Percentiles rank a stretch among this genome's conserved stretches.
These are phyloP conservation scores for Annulohypoxylon stygium DNA, from an alignment of 495 filamentous ascomycete species.

Conservation along the genomic window DNA sequence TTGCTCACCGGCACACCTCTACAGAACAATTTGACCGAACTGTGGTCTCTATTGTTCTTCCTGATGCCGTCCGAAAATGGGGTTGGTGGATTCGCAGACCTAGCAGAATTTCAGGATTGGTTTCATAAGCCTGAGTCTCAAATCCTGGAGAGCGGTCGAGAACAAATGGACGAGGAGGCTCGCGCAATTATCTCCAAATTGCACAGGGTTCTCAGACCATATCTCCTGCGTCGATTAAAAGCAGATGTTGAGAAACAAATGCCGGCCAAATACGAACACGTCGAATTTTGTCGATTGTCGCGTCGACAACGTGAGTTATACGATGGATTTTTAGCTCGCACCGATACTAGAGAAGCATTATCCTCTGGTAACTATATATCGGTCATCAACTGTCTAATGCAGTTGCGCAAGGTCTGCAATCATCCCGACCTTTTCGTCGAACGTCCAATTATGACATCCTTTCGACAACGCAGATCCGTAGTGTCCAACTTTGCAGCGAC, in stretches of 20 bases:
- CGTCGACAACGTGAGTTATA: conserved; percentile 96
- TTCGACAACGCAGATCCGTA: conserved; percentile 88
- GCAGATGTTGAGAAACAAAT: conserved; percentile 99
- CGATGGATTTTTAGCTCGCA: conserved; percentile 95
- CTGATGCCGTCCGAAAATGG: conserved; percentile 90
- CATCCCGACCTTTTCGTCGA: conserved; percentile 98
- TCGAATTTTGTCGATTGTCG: conserved; percentile 93
- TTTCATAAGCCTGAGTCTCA: conserved; percentile 93
- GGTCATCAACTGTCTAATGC: conserved; percentile 99
- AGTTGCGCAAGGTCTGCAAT: conserved; percentile 97
- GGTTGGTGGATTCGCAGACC: conserved; percentile 87
- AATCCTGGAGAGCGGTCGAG: conserved; percentile 92
- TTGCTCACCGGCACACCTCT: conserved; percentile 95
- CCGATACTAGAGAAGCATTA: conserved; percentile 87
- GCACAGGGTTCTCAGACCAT: conserved; percentile 92
- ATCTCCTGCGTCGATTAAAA: conserved; percentile 91
- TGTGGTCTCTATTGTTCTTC: conserved; percentile 98
- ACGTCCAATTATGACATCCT: conserved; percentile 97
- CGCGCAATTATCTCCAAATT: conserved; percentile 89
- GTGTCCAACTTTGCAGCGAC: conserved; percentile 83
- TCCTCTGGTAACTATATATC: conserved; percentile 97
- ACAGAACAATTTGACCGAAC: conserved; percentile 95
- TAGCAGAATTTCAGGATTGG: conserved; percentile 93
- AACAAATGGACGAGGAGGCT: conserved; percentile 92
- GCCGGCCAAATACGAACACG: conserved; percentile 97